Evolutionary conservation across 306 rosid genomes (phyloP).

Genomic region (Vicia faba): DNA sequence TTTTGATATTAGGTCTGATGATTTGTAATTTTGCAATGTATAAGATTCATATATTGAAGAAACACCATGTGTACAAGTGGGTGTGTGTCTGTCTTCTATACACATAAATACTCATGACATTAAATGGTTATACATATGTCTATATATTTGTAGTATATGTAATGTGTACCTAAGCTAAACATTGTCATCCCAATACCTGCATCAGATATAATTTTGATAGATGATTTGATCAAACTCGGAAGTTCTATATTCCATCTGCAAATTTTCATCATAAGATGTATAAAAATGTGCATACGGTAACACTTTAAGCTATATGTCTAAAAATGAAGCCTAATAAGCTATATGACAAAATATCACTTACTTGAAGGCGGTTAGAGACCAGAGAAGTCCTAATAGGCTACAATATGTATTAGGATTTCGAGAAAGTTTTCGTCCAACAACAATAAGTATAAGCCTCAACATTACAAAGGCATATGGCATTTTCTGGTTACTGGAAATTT

Average conservation of each 20-base stretch:
- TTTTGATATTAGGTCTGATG: neutral
- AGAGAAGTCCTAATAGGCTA: constrained; percentile 79
- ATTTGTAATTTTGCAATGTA: constrained; percentile 2
- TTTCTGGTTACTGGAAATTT: constrained; percentile 42
- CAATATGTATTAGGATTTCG: constrained; percentile 92
- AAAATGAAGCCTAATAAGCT: too few relatives aligned
- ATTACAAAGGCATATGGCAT: constrained; percentile 86
- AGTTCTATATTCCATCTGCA: constrained; percentile 77
- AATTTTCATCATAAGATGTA: constrained; percentile 26
- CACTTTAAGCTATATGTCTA: too few relatives aligned
- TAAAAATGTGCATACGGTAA: too few relatives aligned
- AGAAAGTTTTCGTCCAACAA: constrained; percentile 83
- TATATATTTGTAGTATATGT: neutral
- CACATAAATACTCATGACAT: neutral
- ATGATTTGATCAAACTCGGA: constrained; percentile 78
- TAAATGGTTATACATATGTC: neutral
- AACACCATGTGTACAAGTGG: constrained; percentile 1
- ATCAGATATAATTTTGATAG: constrained; percentile 81
- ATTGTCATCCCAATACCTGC: constrained; percentile 98
- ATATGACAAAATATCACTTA: constrained; percentile 1
- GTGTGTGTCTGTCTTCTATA: neutral
- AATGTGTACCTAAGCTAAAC: constrained; percentile 82
- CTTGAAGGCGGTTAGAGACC: constrained; percentile 89
- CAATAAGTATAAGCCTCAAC: constrained; percentile 86
- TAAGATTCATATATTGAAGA: neutral